Conservation (phyloP, 306 rosid genomes). For the Castanea crenata region DNA sequence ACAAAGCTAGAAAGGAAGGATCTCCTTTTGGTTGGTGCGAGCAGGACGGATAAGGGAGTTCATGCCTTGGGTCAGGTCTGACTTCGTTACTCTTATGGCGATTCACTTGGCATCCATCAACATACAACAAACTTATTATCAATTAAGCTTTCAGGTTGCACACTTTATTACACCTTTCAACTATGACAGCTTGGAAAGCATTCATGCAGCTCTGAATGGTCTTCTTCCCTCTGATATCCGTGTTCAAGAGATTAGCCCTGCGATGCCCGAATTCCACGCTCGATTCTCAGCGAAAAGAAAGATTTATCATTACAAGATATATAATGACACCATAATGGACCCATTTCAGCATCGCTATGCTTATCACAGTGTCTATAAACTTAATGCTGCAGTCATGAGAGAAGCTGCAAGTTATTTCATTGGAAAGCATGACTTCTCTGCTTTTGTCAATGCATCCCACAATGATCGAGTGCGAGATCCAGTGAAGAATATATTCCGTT, state of each 20-base stretch:
- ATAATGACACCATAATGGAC: slow-evolving; percentile 74
- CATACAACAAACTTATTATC: slow-evolving; percentile 24
- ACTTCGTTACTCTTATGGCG: slow-evolving; percentile 23
- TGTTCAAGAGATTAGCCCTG: slow-evolving; percentile 82
- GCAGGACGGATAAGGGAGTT: slow-evolving; percentile 91
- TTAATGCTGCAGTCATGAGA: slow-evolving; percentile 64
- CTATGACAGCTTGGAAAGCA: slow-evolving; percentile 56
- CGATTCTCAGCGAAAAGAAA: slow-evolving; percentile 85
- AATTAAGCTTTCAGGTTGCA: slow-evolving; percentile 73
- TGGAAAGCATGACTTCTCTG: slow-evolving; percentile 88
- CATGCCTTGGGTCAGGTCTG: slow-evolving; percentile 98
- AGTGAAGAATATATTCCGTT: slow-evolving; percentile 65
- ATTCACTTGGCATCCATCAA: slow-evolving; percentile 1
- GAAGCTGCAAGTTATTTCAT: slow-evolving; percentile 77
- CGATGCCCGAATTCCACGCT: slow-evolving; percentile 76
- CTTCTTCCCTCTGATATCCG: slow-evolving; percentile 89
- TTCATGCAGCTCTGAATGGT: slow-evolving; percentile 81
- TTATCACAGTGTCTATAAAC: slow-evolving; percentile 69
- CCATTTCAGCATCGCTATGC: slow-evolving; percentile 78
- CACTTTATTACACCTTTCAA: slow-evolving; percentile 84
- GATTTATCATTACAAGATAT: slow-evolving; percentile 89
- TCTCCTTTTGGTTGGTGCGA: slow-evolving; percentile 75
- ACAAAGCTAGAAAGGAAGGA: slow-evolving; percentile 83
- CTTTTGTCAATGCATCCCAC: slow-evolving; percentile 79
- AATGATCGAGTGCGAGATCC: slow-evolving; percentile 67